phyloP scores from a whole-genome alignment of 768 basidiomycete genomes.

The Lactarius deliciosus region DNA sequence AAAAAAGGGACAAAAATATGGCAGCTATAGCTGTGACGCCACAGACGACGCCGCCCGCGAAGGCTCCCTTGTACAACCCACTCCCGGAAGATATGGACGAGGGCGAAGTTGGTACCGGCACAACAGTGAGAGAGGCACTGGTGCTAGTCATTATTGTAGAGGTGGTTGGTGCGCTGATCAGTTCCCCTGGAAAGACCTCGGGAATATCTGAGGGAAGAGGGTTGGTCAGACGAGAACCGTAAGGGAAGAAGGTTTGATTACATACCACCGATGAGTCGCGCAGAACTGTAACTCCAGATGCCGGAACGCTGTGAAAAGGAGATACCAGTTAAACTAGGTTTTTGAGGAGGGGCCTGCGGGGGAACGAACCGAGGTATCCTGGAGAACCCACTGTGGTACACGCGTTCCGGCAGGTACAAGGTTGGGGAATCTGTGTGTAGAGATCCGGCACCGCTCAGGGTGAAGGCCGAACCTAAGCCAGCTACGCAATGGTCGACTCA shows the following conservation, averaged over 20 bases:
- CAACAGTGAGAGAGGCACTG: too few relatives aligned
- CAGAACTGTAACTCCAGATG: conserved; percentile 1
- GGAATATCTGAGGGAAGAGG: neutral
- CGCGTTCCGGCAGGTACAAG: conserved; percentile 14
- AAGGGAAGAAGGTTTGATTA: neutral
- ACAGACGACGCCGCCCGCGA: too few relatives aligned
- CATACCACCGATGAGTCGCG: conserved; percentile 6
- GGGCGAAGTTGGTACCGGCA: neutral
- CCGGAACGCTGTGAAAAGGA: neutral
- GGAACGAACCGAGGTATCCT: conserved; percentile 10
- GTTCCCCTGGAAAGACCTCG: neutral
- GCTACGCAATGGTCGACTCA: neutral
- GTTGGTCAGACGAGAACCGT: neutral
- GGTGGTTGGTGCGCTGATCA: neutral
- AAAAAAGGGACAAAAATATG: too few relatives aligned
- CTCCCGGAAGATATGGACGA: neutral
- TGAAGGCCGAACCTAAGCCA: neutral
- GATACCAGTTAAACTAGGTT: too few relatives aligned
- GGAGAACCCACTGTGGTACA: conserved; percentile 18
- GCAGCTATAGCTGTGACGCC: too few relatives aligned
- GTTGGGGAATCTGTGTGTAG: conserved; percentile 8
- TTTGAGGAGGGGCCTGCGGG: neutral
- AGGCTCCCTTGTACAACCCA: too few relatives aligned
- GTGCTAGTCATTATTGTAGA: too few relatives aligned
- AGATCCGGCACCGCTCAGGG: neutral